These are phyloP conservation scores for Colletotrichum filicis DNA, from an alignment of 2,329 filamentous ascomycete genomes.

Conservation along the genomic window DNA sequence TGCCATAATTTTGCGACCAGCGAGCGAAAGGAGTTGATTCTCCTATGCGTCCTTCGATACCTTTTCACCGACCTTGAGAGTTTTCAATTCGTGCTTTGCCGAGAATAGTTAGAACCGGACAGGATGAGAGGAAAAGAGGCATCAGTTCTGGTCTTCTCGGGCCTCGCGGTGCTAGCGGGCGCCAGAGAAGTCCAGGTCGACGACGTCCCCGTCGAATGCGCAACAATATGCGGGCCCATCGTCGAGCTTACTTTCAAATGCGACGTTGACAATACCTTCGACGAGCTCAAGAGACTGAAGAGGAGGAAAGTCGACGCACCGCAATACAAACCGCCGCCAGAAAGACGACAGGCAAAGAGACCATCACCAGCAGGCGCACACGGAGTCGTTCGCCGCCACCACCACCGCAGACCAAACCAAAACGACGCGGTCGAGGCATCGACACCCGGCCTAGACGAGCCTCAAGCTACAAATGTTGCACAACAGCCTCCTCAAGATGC, in stretches of 20 bases:
- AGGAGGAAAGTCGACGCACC: conserved; percentile 37
- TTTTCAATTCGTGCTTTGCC: too few species aligned
- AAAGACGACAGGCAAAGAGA: neutral
- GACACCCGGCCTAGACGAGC: neutral
- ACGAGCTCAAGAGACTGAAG: conserved; percentile 41
- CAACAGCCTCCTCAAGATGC: conserved; percentile 3
- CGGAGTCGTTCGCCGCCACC: neutral
- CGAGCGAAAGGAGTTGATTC: neutral
- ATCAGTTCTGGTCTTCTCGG: conserved; percentile 41
- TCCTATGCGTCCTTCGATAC: neutral
- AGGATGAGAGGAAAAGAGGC: conserved; percentile 42
- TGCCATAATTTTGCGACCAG: neutral
- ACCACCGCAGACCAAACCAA: conserved; percentile 12
- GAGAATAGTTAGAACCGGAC: neutral
- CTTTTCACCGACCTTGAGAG: too few species aligned
- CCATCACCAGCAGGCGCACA: too few species aligned
- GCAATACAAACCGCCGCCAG: neutral
- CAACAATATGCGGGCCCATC: conserved; percentile 54
- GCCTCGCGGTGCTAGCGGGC: conserved; percentile 42
- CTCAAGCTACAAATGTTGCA: neutral
- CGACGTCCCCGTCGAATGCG: conserved; percentile 51
- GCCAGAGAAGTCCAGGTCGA: conserved; percentile 47
- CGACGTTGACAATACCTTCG: conserved; percentile 38
- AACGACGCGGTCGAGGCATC: neutral
- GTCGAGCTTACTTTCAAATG: conserved; percentile 54